Conservation (phyloP, 2,329 filamentous ascomycete species). For the Phaeoacremonium minimum region DNA sequence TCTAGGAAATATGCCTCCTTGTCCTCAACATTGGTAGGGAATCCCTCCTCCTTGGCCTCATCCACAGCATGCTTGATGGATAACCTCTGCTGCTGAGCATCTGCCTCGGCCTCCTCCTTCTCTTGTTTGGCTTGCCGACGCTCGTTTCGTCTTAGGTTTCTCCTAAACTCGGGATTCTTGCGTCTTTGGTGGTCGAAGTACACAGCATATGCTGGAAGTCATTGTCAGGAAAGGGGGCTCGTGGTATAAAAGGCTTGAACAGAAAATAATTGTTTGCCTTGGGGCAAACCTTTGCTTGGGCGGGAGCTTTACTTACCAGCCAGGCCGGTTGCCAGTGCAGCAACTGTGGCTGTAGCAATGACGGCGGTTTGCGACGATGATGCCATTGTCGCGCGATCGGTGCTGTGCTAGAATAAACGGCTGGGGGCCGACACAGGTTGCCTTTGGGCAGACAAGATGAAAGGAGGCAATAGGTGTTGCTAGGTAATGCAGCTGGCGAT, state of each 20-base stretch:
- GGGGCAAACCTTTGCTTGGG: no score
- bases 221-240: no score
- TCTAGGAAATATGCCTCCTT: conserved; percentile 96
- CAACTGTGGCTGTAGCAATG: conserved; percentile 57
- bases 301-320: conserved; percentile 52
- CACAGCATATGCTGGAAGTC: conserved; percentile 56
- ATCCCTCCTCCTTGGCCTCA: conserved; percentile 83
- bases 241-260: no score
- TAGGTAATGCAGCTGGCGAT: no score
- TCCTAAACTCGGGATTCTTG: conserved; percentile 60
- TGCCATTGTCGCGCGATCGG: conserved; percentile 48
- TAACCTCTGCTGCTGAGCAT: conserved; percentile 63
- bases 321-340: conserved; percentile 54
- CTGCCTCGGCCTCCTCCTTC: conserved; percentile 67
- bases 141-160: conserved; percentile 68
- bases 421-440: no score
- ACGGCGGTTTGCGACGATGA: conserved; percentile 56
- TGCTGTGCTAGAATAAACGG: no score
- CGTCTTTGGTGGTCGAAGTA: conserved; percentile 68
- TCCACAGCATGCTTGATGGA: conserved; percentile 72
- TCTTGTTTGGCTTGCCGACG: conserved; percentile 66
- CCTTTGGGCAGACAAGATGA: no score
- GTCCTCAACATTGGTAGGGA: conserved; percentile 85
- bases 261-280: no score
- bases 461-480: no score